A percentile compares a stretch with the other conserved stretches of the same genome.
These are phyloP conservation scores for Pestalotiopsis sp. DNA, from an alignment of 2,329 filamentous ascomycete genomes.

Conservation along the genomic window DNA sequence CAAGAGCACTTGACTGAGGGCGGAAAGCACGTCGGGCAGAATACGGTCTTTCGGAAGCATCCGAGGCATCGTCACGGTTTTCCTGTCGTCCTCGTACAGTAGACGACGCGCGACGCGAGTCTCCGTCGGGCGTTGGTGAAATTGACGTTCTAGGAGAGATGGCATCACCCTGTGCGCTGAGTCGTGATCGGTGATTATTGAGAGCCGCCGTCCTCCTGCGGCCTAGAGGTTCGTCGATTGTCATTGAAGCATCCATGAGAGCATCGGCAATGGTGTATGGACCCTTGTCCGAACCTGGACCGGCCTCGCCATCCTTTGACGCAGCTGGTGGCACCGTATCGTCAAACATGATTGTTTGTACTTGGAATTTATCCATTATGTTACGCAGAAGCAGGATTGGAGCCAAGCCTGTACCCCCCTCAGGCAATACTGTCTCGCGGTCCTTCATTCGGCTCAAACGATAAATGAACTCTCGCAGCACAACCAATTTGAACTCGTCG, in stretches of 20 bases:
- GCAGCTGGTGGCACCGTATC: slow-evolving; percentile 62
- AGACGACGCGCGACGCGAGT: slow-evolving; percentile 39
- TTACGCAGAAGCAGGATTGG: slow-evolving; percentile 74
- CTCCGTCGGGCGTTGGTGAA: slow-evolving; percentile 28
- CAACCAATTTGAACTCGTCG: slow-evolving; percentile 87
- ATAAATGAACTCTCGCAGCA: slow-evolving; percentile 89
- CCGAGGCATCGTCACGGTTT: slow-evolving; percentile 34
- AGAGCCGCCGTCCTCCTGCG: slow-evolving; percentile 53
- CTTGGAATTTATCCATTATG: slow-evolving; percentile 65
- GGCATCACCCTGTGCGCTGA: slow-evolving; percentile 36
- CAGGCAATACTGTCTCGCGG: slow-evolving; percentile 48
- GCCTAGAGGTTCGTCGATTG: slow-evolving; percentile 70
- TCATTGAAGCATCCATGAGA: slow-evolving; percentile 86
- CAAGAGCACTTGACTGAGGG: slow-evolving; percentile 61
- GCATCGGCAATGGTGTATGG: slow-evolving; percentile 88
- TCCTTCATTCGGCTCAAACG: slow-evolving; percentile 73
- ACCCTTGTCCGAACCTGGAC: slow-evolving; percentile 36
- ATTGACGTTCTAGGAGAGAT: slow-evolving; percentile 32
- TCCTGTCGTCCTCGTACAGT: slow-evolving; percentile 25
- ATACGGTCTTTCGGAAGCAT: slow-evolving; percentile 42
- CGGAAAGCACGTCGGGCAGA: slow-evolving; percentile 49
- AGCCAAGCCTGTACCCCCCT: slow-evolving; percentile 55
- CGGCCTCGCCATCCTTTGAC: slow-evolving; percentile 30
- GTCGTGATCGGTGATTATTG: slow-evolving; percentile 51
- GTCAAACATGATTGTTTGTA: slow-evolving; percentile 92